Evolutionary conservation across 352 stramenopile species (phyloP).

Genomic region (Globisporangium takayamanum): DNA sequence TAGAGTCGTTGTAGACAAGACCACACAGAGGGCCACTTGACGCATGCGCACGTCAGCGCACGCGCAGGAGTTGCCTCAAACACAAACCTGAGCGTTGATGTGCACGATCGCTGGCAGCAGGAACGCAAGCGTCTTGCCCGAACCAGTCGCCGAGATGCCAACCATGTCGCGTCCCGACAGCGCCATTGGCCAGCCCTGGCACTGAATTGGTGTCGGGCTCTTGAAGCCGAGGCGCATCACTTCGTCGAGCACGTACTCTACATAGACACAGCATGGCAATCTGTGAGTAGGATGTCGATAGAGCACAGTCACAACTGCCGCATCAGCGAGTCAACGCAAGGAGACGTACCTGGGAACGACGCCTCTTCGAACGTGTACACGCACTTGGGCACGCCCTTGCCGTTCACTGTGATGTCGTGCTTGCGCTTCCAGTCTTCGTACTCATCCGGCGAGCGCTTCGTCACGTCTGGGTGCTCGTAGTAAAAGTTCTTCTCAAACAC

Average conservation of each 20-base stretch:
- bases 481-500: slow-evolving; percentile 99
- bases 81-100: slow-evolving; percentile 98
- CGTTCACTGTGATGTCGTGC: slow-evolving; percentile 93
- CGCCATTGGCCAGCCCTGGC: slow-evolving; percentile 98
- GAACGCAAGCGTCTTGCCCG: slow-evolving; percentile 97
- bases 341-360: slow-evolving; percentile 69
- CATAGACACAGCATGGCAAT: neutral
- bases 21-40: slow-evolving; percentile 2
- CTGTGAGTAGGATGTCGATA: neutral
- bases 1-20: neutral
- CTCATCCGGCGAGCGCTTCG: slow-evolving; percentile 85
- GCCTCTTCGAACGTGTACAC: slow-evolving; percentile 93
- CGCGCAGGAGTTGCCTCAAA: slow-evolving; percentile 19
- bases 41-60: slow-evolving; percentile 8
- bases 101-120: slow-evolving; percentile 99
- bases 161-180: slow-evolving; percentile 97
- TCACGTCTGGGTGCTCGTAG: slow-evolving; percentile 97
- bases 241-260: slow-evolving; percentile 96
- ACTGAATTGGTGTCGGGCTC: slow-evolving; percentile 89
- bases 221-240: slow-evolving; percentile 97
- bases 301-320: neutral
- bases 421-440: slow-evolving; percentile 89
- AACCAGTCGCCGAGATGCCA: slow-evolving; percentile 96
- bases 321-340: neutral
- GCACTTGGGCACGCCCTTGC: slow-evolving; percentile 97